phyloP scores from a whole-genome alignment of 192 early-diverging fungal genomes.

The Coemansia sp. region DNA sequence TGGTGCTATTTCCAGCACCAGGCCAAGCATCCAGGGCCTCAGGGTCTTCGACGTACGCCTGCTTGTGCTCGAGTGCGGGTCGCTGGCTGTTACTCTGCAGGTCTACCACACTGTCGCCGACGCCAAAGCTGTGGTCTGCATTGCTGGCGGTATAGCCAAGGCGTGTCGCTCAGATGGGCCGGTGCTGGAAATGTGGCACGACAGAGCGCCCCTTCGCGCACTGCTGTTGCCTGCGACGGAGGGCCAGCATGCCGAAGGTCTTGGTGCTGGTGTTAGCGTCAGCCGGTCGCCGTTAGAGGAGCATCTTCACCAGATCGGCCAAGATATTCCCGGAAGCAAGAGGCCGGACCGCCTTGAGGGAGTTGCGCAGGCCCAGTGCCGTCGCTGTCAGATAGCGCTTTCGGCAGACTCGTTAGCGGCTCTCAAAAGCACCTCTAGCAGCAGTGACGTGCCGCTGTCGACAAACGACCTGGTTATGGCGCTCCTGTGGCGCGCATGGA shows the following conservation, averaged over 20 bases:
- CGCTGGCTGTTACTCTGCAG: constrained; percentile 1
- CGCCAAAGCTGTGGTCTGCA: not conserved
- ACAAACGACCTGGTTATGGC: constrained; percentile 22
- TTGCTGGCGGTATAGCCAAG: constrained; percentile 6
- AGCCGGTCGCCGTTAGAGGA: no score
- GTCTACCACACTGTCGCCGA: constrained; percentile 23
- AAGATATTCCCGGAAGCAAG: no score
- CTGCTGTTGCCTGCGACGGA: not conserved
- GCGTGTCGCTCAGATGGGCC: not conserved
- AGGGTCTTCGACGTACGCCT: constrained; percentile 8
- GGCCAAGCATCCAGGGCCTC: constrained; percentile 6
- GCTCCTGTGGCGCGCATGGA: constrained; percentile 32
- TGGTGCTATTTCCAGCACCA: not conserved
- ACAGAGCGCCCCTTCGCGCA: not conserved
- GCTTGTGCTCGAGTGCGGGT: constrained; percentile 6
- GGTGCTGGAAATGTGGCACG: not conserved
- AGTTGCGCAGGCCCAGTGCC: no score
- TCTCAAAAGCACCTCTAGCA: no score
- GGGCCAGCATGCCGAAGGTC: no score
- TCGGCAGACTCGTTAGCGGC: no score
- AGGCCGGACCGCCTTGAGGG: no score
- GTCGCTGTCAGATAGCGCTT: no score
- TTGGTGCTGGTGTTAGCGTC: no score
- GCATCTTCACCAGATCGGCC: no score
- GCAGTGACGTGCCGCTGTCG: not conserved